phyloP scores from a whole-genome alignment of 345 rosid genomes.

The Cardamine occulta region DNA sequence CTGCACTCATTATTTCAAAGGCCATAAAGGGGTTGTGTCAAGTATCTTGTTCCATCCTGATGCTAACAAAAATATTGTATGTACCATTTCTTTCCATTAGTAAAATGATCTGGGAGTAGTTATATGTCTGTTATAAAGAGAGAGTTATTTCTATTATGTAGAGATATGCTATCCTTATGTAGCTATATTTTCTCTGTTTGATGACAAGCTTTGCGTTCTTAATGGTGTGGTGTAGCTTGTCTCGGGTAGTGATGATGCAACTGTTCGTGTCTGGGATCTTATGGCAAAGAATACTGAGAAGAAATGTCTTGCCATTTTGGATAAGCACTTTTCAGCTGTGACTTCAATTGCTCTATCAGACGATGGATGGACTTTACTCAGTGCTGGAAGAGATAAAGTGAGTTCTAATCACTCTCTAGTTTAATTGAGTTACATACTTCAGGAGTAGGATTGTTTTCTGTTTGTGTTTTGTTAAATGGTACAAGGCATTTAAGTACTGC shows the following conservation, averaged over 20 bases:
- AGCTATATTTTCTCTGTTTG: slow-evolving; percentile 1
- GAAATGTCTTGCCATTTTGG: slow-evolving; percentile 71
- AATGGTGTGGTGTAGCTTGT: slow-evolving; percentile 57
- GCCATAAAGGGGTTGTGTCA: slow-evolving; percentile 87
- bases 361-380: slow-evolving; percentile 83
- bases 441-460: slow-evolving; percentile 22
- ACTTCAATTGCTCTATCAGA: slow-evolving; percentile 78
- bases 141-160: not conserved
- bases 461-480: slow-evolving; percentile 6
- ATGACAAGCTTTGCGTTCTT: slow-evolving; percentile 12
- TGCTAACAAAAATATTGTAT: slow-evolving; percentile 63
- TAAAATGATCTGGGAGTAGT: not conserved
- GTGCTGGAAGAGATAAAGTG: slow-evolving; percentile 95
- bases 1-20: slow-evolving; percentile 94
- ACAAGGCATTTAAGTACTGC: not conserved
- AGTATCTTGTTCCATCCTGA: slow-evolving; percentile 84
- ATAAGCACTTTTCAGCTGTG: slow-evolving; percentile 83
- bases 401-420: slow-evolving; percentile 28
- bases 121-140: not conserved
- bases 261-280: slow-evolving; percentile 90
- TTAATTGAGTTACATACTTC: slow-evolving; percentile 17
- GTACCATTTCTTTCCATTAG: slow-evolving; percentile 32
- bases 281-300: slow-evolving; percentile 63
- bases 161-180: not conserved
- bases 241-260: slow-evolving; percentile 90